These are phyloP conservation scores for Neurospora sp. DNA, from an alignment of 495 filamentous ascomycete genomes.

Conservation along the genomic window DNA sequence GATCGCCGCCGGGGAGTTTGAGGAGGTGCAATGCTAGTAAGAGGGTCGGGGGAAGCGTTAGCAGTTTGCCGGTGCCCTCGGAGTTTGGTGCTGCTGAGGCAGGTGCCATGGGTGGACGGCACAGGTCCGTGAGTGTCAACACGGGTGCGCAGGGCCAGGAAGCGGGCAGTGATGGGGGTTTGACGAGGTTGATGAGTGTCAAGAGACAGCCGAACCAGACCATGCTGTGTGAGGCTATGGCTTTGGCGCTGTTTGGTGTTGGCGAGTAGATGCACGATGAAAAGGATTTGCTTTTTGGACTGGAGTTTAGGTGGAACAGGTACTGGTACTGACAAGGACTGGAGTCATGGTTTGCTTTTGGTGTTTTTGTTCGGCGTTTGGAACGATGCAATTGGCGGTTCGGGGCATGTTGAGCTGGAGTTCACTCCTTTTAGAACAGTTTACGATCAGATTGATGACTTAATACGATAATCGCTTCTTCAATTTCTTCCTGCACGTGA, in stretches of 20 bases:
- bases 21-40: slow-evolving; percentile 13
- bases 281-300: background rate
- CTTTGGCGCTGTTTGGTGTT: slow-evolving; percentile 21
- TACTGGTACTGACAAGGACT: background rate
- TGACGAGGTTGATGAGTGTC: slow-evolving; percentile 21
- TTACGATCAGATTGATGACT: background rate
- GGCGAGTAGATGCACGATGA: slow-evolving; percentile 2
- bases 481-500: too few relatives aligned
- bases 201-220: slow-evolving; percentile 14
- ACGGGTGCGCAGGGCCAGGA: background rate
- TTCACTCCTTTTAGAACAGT: background rate
- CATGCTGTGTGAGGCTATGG: slow-evolving; percentile 23
- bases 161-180: slow-evolving; percentile 9
- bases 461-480: background rate
- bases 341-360: background rate
- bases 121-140: background rate
- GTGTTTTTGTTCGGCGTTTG: background rate
- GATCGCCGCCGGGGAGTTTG: background rate
- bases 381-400: background rate
- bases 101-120: background rate
- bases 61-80: background rate
- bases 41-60: background rate
- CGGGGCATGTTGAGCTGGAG: background rate
- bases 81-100: background rate
- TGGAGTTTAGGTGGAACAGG: background rate